Base-by-base conservation (phyloP, 306 rosid species). In the Purshia tridentata region DNA sequence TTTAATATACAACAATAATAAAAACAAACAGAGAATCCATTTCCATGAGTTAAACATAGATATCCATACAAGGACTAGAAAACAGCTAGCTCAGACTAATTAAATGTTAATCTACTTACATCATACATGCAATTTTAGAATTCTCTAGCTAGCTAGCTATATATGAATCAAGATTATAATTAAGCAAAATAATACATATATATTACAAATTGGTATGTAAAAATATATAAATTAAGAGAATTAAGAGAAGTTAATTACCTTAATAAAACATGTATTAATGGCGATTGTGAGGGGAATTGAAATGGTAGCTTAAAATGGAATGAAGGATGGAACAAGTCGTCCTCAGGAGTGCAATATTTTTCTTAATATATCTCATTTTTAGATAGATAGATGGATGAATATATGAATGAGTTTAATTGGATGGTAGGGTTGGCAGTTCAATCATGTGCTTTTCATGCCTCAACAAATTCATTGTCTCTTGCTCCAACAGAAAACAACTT, bases 401-500 rank as follows among this genome's bases (percentile, higher is more conserved):
- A 29, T 29, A 29, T 29, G 35, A 29, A 29, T 29, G 35, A 12
- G 9, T 58, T 23, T n/a, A n/a, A n/a, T n/a, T 13, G 64, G 64
- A 58, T 58, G 60, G 12, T 0, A 20, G 19, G 40, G 70, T 35
- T 56, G 93, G 90, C 78, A 80, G 96, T 84, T 90, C 42, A 66
- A 60, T 88, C 96, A 90, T 83, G 90, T 78, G 83, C 76, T 66
- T 71, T 81, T 74, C 80, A 75, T 90, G 96, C 69, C 78, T 72
- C 78, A 90, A 87, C 92, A 52, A 85, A 76, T 76, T 76, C 1
- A 29, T 29, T 29, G 35, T 29, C 2, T 22, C 60, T 3, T 37
- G 48, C 23, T 9, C 23, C n/a, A 68, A 50, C 72, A 14, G 16
- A 49, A 67, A 47, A 58, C 7, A 58, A 58, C 42, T 58, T 58